Conservation (phyloP, 345 rosid species). For the Salix arbutifolia region DNA sequence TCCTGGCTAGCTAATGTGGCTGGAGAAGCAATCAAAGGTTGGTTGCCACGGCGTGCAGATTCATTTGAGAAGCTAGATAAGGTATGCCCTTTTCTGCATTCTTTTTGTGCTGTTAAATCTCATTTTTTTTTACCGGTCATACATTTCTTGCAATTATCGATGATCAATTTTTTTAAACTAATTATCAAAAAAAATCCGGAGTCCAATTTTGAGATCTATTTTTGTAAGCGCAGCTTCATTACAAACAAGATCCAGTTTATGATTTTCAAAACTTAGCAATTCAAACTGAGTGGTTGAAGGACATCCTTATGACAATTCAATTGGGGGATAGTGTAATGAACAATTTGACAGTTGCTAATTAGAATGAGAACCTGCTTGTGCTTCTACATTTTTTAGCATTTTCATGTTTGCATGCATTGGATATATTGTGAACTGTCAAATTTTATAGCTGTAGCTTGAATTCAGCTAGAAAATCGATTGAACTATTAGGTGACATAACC, state of each 20-base stretch:
- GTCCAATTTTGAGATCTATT: background rate
- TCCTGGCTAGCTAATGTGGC: slow-evolving; percentile 94
- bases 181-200: background rate
- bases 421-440: background rate
- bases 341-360: background rate
- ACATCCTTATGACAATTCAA: background rate
- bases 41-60: slow-evolving; percentile 95
- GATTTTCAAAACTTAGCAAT: background rate
- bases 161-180: background rate
- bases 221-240: background rate
- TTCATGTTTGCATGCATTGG: background rate
- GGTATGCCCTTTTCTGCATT: slow-evolving; percentile 44
- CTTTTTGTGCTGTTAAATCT: slow-evolving; percentile 1
- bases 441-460: background rate
- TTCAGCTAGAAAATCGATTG: background rate
- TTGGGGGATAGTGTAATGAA: background rate
- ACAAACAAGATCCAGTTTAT: background rate
- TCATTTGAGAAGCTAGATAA: slow-evolving; percentile 95
- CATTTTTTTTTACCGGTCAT: background rate
- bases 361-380: background rate
- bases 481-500: background rate
- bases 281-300: background rate
- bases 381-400: background rate
- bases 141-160: background rate
- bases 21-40: slow-evolving; percentile 94